A percentile compares a stretch with the other conserved stretches of the same genome.
Conservation (phyloP, 305 asterid genomes). For the Ilex paraguariensis region DNA sequence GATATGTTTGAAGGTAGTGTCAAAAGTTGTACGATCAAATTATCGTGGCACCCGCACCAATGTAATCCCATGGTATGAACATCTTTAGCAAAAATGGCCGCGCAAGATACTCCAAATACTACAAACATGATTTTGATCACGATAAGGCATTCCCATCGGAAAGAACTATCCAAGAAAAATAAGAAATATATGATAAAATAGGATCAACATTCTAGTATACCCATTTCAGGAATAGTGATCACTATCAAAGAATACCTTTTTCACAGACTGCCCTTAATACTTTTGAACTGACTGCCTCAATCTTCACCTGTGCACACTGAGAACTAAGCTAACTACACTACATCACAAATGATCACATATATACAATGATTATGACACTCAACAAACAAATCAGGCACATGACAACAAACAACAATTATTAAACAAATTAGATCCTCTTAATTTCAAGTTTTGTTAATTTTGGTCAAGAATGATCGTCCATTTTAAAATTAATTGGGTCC, state of each 20-base stretch:
- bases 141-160: neutral
- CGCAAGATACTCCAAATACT: constrained; percentile 52
- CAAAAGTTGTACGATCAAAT: constrained; percentile 13
- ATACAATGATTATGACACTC: no score
- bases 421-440: no score
- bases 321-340: no score
- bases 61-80: constrained; percentile 40
- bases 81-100: constrained; percentile 76
- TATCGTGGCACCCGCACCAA: constrained; percentile 91
- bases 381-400: no score
- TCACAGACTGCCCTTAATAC: constrained; percentile 83
- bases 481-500: no score
- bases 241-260: constrained; percentile 92
- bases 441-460: no score
- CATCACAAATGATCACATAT: no score
- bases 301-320: constrained; percentile 43
- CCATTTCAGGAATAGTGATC: constrained; percentile 97
- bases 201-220: constrained; percentile 30
- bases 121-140: neutral
- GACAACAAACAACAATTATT: no score
- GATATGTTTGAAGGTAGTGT: constrained; percentile 10
- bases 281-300: constrained; percentile 49
- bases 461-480: no score
- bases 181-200: constrained; percentile 8
- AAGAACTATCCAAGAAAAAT: neutral